These are phyloP conservation scores for Arthrobotrys sphaeroides DNA, from an alignment of 2,329 filamentous ascomycete species.

Conservation along the genomic window DNA sequence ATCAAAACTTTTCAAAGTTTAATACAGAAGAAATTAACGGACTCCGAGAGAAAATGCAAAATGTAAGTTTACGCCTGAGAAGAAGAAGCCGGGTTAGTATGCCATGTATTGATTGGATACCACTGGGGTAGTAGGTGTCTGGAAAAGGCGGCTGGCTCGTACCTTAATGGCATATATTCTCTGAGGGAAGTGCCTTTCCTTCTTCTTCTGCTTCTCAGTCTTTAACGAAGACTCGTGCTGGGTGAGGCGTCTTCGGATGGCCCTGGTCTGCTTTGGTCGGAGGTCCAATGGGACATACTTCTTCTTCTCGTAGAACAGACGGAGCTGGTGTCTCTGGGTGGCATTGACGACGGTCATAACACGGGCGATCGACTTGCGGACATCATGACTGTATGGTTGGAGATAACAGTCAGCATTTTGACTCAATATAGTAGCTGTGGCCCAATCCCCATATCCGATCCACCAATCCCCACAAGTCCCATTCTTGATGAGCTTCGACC, in stretches of 20 bases:
- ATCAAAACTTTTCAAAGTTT: slow-evolving; percentile 53
- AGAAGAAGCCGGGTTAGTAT: background rate
- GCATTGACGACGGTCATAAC: slow-evolving; percentile 99
- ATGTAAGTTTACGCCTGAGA: slow-evolving; percentile 52
- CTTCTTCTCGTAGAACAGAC: slow-evolving; percentile 99
- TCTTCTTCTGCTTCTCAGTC: slow-evolving; percentile 97
- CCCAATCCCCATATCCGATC: background rate
- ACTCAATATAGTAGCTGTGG: slow-evolving; percentile 3
- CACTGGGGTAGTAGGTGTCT: background rate
- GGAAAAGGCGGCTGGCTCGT: slow-evolving; percentile 60
- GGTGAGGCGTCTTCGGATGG: slow-evolving; percentile 93
- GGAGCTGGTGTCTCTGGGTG: slow-evolving; percentile 97
- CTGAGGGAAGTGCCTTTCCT: slow-evolving; percentile 93
- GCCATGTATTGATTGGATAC: background rate
- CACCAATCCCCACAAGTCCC: slow-evolving; percentile 10
- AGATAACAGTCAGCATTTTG: slow-evolving; percentile 36
- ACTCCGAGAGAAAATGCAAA: slow-evolving; percentile 55
- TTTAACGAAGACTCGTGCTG: slow-evolving; percentile 85
- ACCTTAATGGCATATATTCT: slow-evolving; percentile 99
- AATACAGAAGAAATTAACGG: slow-evolving; percentile 54
- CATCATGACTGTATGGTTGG: slow-evolving; percentile 78
- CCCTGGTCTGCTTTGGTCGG: slow-evolving; percentile 96
- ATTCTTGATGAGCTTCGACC: slow-evolving; percentile 12
- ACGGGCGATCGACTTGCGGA: slow-evolving; percentile 99
- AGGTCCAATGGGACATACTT: slow-evolving; percentile 99